Evolutionary conservation across 768 basidiomycete genomes (phyloP).

Genomic region (Lentinula guzmanii): DNA sequence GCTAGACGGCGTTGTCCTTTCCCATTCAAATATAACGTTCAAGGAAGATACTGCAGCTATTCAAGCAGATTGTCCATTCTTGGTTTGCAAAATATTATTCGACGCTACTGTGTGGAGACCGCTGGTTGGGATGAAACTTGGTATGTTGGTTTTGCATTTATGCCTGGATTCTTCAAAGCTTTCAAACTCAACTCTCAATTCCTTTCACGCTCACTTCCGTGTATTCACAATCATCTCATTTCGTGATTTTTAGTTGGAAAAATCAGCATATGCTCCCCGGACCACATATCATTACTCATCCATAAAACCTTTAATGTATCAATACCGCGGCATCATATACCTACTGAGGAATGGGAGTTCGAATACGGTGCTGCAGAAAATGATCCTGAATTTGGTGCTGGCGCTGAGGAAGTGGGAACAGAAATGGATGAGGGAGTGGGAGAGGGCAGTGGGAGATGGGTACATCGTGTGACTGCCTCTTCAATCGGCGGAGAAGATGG

Average conservation of each 20-base stretch:
- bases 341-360: constrained; percentile 73
- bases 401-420: constrained; percentile 16
- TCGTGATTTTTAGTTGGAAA: constrained; percentile 55
- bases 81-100: constrained; percentile 68
- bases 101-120: constrained; percentile 90
- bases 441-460: constrained; percentile 68
- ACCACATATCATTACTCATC: constrained; percentile 85
- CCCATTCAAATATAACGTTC: constrained; percentile 77
- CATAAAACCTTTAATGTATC: constrained; percentile 94
- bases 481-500: constrained; percentile 64
- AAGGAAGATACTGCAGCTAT: constrained; percentile 58
- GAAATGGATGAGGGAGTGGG: constrained; percentile 16
- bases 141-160: constrained; percentile 34
- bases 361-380: constrained; percentile 81
- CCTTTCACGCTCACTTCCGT: too few relatives aligned
- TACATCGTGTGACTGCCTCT: constrained; percentile 63
- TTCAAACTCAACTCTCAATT: too few relatives aligned
- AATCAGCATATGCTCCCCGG: constrained; percentile 84
- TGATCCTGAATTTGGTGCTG: constrained; percentile 61
- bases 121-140: constrained; percentile 69
- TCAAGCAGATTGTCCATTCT: constrained; percentile 80
- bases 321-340: constrained; percentile 89
- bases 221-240: background rate
- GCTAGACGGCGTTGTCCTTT: constrained; percentile 80
- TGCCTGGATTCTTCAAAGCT: too few relatives aligned